Base-by-base conservation (phyloP, 1,284 basidiomycete genomes). In the Naganishia albida region DNA sequence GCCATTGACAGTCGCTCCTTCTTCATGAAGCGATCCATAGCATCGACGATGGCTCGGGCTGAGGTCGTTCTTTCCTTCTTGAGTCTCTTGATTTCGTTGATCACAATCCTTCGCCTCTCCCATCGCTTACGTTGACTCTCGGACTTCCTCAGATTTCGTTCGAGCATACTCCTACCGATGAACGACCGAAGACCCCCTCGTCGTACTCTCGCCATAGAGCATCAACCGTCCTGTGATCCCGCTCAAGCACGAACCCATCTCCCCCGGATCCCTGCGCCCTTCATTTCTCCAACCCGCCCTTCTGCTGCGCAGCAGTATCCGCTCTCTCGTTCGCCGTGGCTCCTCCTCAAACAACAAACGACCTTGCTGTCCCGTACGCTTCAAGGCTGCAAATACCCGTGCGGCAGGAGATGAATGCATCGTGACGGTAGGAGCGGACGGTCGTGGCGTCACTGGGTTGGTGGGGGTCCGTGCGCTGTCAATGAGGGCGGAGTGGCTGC, bases 121-220 rank as follows among this genome's bases (percentile, higher is more conserved):
- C 54, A 55, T 26, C 54, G 6, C 40, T 55, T 55, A 25, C 54
- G 20, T 25, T 55, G 54, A 30, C 54, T 18, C 26, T 44, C 54
- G 7, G 23, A 25, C 42, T 55, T 44, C 40, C 30, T 55, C 12
- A 42, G 40, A 1, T 15, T 23, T 10, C 28, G 16, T 26, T 7
- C 54, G 3, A 26, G 4, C 54, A 55, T 55, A 8, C 28, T 25
- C n/a, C 40, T 7, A 55, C 23, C 23, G 54, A 20, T 20, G 12
- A 3, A 7, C 54, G 7, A 3, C 54, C 54, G n/a, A 43, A 55
- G 2, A 55, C 18, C 13, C 54, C 54, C n/a, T 28, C 40, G 16
- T 55, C 39, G 18, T 55, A 55, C 12, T 44, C 54, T 18, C 18
- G 40, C 54, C 54, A 44, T 1, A 54, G 25, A 8, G 34, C 53